Evolutionary conservation across 345 rosid species (phyloP).

Genomic region (Gossypium raimondii): DNA sequence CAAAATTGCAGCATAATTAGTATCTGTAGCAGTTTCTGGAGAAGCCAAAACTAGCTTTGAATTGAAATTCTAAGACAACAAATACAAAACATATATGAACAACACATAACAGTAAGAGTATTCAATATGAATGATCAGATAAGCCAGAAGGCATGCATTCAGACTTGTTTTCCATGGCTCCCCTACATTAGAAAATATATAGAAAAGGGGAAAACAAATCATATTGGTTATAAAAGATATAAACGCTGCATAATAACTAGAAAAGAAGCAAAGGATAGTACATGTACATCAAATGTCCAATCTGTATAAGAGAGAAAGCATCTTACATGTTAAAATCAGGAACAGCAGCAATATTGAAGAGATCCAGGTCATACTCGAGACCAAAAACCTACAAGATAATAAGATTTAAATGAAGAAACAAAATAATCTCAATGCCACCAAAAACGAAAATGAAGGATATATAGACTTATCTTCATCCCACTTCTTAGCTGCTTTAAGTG

Average conservation of each 20-base stretch:
- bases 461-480: slow-evolving; percentile 90
- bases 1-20: slow-evolving; percentile 91
- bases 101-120: background rate
- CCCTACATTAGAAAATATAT: slow-evolving; percentile 44
- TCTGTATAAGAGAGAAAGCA: background rate
- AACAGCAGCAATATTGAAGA: slow-evolving; percentile 96
- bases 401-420: slow-evolving; percentile 11
- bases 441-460: background rate
- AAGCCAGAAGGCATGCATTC: slow-evolving; percentile 49
- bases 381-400: slow-evolving; percentile 72
- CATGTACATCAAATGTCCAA: background rate
- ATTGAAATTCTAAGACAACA: slow-evolving; percentile 72
- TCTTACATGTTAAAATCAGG: slow-evolving; percentile 97
- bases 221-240: background rate
- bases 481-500: slow-evolving; percentile 96
- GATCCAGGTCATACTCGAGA: slow-evolving; percentile 95
- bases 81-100: slow-evolving; percentile 21
- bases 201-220: background rate
- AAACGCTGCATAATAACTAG: background rate
- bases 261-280: slow-evolving; percentile 2
- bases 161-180: slow-evolving; percentile 99
- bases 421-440: slow-evolving; percentile 2
- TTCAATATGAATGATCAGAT: background rate
- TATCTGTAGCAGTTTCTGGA: slow-evolving; percentile 95
- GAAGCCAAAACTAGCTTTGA: slow-evolving; percentile 98